Evolutionary conservation across 2,329 filamentous ascomycete species (phyloP).

Genomic region (Colletotrichum kahawae): DNA sequence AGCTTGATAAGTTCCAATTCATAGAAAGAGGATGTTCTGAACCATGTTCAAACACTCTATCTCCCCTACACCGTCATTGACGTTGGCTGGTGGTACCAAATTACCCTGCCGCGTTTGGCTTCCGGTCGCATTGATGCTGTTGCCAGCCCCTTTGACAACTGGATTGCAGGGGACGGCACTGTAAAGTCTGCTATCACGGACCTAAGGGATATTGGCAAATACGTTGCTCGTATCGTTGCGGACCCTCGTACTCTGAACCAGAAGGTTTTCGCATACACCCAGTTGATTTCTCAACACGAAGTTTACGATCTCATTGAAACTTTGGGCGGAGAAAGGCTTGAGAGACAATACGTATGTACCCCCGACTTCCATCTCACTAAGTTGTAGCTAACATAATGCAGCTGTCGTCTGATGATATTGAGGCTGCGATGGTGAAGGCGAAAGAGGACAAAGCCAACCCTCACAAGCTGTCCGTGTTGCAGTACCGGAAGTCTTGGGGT

Average conservation of each 20-base stretch:
- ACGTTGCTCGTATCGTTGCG: slow-evolving; percentile 53
- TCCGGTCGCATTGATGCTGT: slow-evolving; percentile 27
- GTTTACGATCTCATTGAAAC: slow-evolving; percentile 51
- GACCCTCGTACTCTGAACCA: slow-evolving; percentile 60
- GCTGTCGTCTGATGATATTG: neutral
- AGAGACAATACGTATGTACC: slow-evolving; percentile 16
- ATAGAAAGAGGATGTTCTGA: slow-evolving; percentile 54
- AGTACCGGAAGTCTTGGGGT: slow-evolving; percentile 52
- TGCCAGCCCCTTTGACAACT: slow-evolving; percentile 26
- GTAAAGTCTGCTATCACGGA: slow-evolving; percentile 49
- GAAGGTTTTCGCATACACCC: slow-evolving; percentile 53
- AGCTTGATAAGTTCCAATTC: neutral
- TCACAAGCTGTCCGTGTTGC: slow-evolving; percentile 8
- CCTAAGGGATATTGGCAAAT: slow-evolving; percentile 57
- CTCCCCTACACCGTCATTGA: slow-evolving; percentile 63
- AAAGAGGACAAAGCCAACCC: neutral
- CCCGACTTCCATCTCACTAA: neutral
- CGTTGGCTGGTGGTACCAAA: slow-evolving; percentile 64
- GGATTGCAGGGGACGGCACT: slow-evolving; percentile 51
- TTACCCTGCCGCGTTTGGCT: slow-evolving; percentile 33
- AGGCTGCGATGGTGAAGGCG: neutral
- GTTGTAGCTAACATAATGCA: neutral
- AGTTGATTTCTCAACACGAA: slow-evolving; percentile 49
- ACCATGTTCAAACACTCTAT: slow-evolving; percentile 49
- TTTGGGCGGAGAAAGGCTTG: slow-evolving; percentile 51